A percentile compares a stretch with the other conserved stretches of the same genome.
Evolutionary conservation across 2,329 filamentous ascomycete species (phyloP).

Genomic region (Diaporthe australafricana): DNA sequence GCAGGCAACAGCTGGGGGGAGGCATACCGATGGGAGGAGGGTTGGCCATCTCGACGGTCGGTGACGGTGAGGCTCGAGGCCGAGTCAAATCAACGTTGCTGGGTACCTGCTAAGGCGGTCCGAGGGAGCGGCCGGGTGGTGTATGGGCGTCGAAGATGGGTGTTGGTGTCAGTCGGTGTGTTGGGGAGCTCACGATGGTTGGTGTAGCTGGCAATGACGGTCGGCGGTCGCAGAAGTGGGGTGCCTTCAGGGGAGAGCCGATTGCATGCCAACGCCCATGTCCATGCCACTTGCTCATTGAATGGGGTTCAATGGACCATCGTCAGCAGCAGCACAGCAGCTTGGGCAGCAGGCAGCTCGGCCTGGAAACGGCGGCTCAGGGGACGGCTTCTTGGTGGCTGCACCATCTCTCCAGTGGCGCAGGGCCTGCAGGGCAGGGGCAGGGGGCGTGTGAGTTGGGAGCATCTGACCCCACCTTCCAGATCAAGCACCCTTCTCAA

Average conservation of each 20-base stretch:
- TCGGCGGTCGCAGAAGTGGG: slow-evolving; percentile 38
- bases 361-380: slow-evolving; percentile 8
- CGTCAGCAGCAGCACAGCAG: slow-evolving; percentile 12
- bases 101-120: background rate
- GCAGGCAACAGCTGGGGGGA: slow-evolving; percentile 37
- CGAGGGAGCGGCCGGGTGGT: background rate
- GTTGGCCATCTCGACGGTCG: slow-evolving; percentile 55
- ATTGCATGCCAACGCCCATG: slow-evolving; percentile 16
- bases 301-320: background rate
- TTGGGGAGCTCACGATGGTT: slow-evolving; percentile 31
- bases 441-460: background rate
- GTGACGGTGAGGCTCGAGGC: slow-evolving; percentile 45
- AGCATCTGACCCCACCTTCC: slow-evolving; percentile 18
- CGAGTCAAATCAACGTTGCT: slow-evolving; percentile 33
- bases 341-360: background rate
- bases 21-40: slow-evolving; percentile 66
- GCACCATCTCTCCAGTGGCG: slow-evolving; percentile 11
- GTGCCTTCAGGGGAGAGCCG: slow-evolving; percentile 35
- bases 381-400: slow-evolving; percentile 5
- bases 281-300: background rate
- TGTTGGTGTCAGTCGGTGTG: slow-evolving; percentile 2
- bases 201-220: slow-evolving; percentile 29
- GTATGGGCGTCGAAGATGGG: background rate
- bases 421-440: background rate
- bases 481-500: background rate